Percentiles rank a stretch among this genome's conserved stretches.
Evolutionary conservation across 176 grass and related monocot species (phyloP).

Genomic region (Themeda triandra): DNA sequence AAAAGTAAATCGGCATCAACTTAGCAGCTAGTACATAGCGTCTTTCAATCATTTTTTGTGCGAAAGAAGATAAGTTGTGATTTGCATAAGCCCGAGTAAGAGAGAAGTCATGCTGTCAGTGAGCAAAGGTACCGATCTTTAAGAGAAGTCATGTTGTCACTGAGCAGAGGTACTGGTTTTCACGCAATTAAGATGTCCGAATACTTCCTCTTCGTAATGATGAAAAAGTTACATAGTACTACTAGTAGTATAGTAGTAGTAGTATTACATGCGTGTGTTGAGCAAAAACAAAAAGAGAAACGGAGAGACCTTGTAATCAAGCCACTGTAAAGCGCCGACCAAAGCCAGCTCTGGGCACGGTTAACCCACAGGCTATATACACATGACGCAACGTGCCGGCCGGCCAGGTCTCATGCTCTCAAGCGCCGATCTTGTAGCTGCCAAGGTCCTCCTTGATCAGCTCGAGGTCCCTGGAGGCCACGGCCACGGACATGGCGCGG

Average conservation of each 20-base stretch:
- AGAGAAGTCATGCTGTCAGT: too few relatives aligned
- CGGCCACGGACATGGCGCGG: conserved; percentile 42
- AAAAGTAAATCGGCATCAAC: neutral
- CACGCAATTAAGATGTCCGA: neutral
- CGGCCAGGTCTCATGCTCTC: too few relatives aligned
- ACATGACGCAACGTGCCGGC: neutral
- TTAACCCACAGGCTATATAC: neutral
- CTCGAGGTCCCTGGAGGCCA: conserved; percentile 46
- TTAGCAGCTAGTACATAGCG: neutral
- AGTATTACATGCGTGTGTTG: conserved; percentile 1
- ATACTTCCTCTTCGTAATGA: neutral
- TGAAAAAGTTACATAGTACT: neutral
- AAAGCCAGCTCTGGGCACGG: neutral
- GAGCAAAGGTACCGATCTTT: too few relatives aligned
- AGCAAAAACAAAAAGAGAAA: neutral
- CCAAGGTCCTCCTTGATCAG: conserved; percentile 47
- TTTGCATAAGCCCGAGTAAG: too few relatives aligned
- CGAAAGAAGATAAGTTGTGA: neutral
- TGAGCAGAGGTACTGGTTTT: neutral
- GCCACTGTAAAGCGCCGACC: neutral
- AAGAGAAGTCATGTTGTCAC: too few relatives aligned
- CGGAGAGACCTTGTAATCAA: neutral
- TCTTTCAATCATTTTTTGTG: neutral
- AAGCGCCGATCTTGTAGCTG: conserved; percentile 41
- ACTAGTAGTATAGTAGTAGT: too few relatives aligned